Percentiles rank a stretch among this genome's conserved stretches.
Evolutionary conservation across 202 grass and related monocot genomes (phyloP).

Genomic region (Cymbopogon flexuosus): DNA sequence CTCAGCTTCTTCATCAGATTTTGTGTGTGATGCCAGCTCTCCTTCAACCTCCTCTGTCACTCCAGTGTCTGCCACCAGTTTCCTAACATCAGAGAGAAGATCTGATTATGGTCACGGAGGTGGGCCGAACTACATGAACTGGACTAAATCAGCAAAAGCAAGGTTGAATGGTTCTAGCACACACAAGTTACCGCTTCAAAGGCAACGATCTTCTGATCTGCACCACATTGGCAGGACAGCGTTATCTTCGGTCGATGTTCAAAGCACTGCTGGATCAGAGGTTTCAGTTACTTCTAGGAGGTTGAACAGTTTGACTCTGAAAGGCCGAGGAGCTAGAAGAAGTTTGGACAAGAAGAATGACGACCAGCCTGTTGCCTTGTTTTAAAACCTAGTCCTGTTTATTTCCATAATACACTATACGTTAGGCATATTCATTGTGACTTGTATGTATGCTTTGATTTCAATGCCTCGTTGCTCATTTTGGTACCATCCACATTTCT

Average conservation of each 20-base stretch:
- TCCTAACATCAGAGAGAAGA: conserved; percentile 29
- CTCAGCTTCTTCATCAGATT: conserved; percentile 51
- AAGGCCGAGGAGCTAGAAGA: conserved; percentile 44
- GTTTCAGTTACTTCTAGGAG: conserved; percentile 44
- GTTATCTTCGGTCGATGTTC: conserved; percentile 53
- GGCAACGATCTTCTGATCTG: conserved; percentile 33
- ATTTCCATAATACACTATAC: not conserved
- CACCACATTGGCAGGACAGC: conserved; percentile 26
- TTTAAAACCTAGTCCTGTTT: conserved; percentile 25
- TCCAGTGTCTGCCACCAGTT: conserved; percentile 18
- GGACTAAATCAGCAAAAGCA: conserved; percentile 68
- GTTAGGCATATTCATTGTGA: conserved; percentile 28
- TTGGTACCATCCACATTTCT: conserved; percentile 12
- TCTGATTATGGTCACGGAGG: conserved; percentile 37
- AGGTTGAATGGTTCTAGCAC: conserved; percentile 37
- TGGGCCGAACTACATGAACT: conserved; percentile 61
- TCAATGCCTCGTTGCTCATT: conserved; percentile 45
- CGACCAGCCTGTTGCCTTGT: conserved; percentile 21
- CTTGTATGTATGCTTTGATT: conserved; percentile 39
- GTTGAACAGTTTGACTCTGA: conserved; percentile 40
- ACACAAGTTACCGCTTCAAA: conserved; percentile 30
- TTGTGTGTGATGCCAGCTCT: conserved; percentile 46
- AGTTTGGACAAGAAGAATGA: conserved; percentile 64
- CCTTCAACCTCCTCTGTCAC: conserved; percentile 68
- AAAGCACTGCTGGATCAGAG: conserved; percentile 51